Percentiles rank a stretch among this genome's conserved stretches.
phyloP scores from a whole-genome alignment of 257 asterid genomes.

The Jacaranda copaia region DNA sequence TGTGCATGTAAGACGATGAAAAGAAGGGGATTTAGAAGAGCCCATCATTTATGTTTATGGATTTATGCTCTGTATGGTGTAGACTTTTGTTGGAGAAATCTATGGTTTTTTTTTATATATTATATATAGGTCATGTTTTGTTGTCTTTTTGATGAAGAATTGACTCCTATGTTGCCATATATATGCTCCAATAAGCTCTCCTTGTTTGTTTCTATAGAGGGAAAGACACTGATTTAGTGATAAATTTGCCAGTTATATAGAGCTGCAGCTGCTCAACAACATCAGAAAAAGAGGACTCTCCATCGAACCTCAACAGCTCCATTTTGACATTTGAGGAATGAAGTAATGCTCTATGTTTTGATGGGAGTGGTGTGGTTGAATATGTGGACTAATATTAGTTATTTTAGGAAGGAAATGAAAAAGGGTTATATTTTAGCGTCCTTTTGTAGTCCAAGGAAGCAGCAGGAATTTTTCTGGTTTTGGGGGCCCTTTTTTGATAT shows the following conservation, averaged over 20 bases:
- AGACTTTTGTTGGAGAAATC: not conserved
- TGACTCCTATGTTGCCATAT: slow-evolving; percentile 4
- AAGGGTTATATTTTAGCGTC: not conserved
- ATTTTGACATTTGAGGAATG: slow-evolving; percentile 43
- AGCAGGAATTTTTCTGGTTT: not conserved
- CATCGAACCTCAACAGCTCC: slow-evolving; percentile 67
- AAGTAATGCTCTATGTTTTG: not conserved
- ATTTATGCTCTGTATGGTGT: slow-evolving; percentile 5
- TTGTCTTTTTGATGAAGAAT: not conserved
- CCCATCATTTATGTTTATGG: not conserved
- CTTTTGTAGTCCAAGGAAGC: not conserved
- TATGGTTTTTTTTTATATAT: not conserved
- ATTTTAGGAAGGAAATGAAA: slow-evolving; percentile 3
- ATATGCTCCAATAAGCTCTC: not conserved
- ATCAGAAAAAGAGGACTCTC: slow-evolving; percentile 49
- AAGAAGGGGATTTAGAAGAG: not conserved
- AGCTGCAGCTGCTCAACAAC: slow-evolving; percentile 56
- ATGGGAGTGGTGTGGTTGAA: not conserved
- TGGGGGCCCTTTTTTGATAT: not conserved
- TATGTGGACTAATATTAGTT: not conserved
- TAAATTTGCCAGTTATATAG: slow-evolving; percentile 44
- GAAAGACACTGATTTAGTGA: slow-evolving; percentile 9
- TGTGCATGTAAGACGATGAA: not conserved
- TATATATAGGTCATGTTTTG: slow-evolving; percentile 13
- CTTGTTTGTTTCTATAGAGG: slow-evolving; percentile 2